Evolutionary conservation across 148 eudicot species (phyloP), one percentile per base, ranked within the genome.

Genomic region (Camellia sinensis): DNA sequence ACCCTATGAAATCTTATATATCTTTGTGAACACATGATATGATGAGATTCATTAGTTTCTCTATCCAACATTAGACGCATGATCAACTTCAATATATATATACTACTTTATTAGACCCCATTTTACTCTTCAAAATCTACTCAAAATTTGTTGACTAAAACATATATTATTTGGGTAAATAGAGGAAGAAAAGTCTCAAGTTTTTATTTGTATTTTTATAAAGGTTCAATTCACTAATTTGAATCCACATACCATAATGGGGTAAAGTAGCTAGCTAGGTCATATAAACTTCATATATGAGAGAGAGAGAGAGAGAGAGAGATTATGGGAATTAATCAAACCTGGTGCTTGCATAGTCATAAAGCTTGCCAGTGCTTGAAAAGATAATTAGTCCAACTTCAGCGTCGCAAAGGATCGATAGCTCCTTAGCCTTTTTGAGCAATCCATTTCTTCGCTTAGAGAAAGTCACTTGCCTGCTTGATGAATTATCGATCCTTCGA

Each of bases 391-490:
- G 40, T 69, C 91, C 91, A 64, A 90, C 85, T 22, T 90, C 85
- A 21, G 87, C 93, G 76, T 87, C 93, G 60, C 91, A 90, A 73
- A 90, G 86, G 6, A 87, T 84, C 0, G 91, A 80, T n/a, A 90
- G 83, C 72, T 90, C 93, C 66, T 82, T 81, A 13, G 91, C 93
- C 81, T 90, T 90, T 87, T 90, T 90, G 56, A 90, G 84, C 79
- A 90, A 77, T 22, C 93, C 93, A 74, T 78, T 88, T 48, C 93
- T 82, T 48, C 93, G 75, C 84, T 90, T 90, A 0, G 90, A 84
- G 81, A 90, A 90, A 5, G 93, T 90, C 29, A 90, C 93, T 78
- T 90, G 93, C 72, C 93, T 87, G 77, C 82, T 85, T 0, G 90
- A 83, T 73, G 87, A 64, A 78, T 87, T 90, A n/a, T 90, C 91